phyloP scores from a whole-genome alignment of 2,329 filamentous ascomycete genomes.

The Penicillium sclerotiorum region DNA sequence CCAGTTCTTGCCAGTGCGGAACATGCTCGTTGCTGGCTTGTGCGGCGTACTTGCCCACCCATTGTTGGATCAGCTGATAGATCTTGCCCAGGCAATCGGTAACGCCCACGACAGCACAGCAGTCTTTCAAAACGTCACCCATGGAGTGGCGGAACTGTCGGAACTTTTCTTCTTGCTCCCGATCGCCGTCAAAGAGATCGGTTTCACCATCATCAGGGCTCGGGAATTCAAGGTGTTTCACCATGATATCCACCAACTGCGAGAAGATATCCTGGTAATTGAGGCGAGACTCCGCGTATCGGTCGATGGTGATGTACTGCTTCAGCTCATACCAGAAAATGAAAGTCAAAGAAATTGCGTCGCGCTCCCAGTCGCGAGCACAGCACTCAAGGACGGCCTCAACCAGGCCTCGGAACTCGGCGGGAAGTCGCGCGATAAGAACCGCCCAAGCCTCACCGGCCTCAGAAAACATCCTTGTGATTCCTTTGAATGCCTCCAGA shows the following conservation, averaged over 20 bases:
- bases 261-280: conserved; percentile 81
- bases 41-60: conserved; percentile 80
- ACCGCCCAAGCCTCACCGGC: conserved; percentile 95
- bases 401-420: conserved; percentile 80
- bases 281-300: conserved; percentile 79
- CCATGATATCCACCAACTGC: conserved; percentile 87
- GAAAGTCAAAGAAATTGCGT: conserved; percentile 92
- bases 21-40: conserved; percentile 74
- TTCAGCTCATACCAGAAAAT: conserved; percentile 98
- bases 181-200: conserved; percentile 93
- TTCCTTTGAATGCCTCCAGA: conserved; percentile 78
- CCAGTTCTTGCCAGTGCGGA: conserved; percentile 93
- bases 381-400: conserved; percentile 92
- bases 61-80: conserved; percentile 79
- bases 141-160: conserved; percentile 94
- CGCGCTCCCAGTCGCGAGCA: conserved; percentile 80
- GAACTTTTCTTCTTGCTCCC: conserved; percentile 95
- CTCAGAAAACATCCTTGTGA: conserved; percentile 89
- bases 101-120: conserved; percentile 93
- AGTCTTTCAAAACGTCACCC: conserved; percentile 96
- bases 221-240: conserved; percentile 87
- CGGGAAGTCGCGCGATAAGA: conserved; percentile 80
- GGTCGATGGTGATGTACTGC: conserved; percentile 88
- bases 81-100: conserved; percentile 89
- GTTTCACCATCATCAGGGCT: conserved; percentile 72